A percentile compares a stretch with the other conserved stretches of the same genome.
These are phyloP conservation scores for Niebla homalea DNA, from an alignment of 495 filamentous ascomycete genomes.

Conservation along the genomic window DNA sequence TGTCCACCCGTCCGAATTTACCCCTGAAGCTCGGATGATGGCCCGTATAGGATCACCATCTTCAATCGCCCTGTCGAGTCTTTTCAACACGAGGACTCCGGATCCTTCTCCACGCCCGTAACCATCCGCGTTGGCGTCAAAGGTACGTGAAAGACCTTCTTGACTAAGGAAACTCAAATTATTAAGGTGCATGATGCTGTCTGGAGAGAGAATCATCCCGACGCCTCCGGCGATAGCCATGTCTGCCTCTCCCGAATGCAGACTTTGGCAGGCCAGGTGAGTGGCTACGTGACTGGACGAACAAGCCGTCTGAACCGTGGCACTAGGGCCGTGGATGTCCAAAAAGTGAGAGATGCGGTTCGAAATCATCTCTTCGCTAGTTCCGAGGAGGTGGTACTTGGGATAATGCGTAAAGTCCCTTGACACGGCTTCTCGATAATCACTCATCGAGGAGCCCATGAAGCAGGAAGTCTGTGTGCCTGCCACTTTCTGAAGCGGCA, in stretches of 20 bases:
- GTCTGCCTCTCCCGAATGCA: slow-evolving; percentile 30
- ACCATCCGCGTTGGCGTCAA: slow-evolving; percentile 21
- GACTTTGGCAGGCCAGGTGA: slow-evolving; percentile 18
- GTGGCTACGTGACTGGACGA: slow-evolving; percentile 24
- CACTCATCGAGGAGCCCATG: slow-evolving; percentile 10
- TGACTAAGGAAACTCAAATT: neutral
- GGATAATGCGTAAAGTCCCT: neutral
- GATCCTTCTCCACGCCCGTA: slow-evolving; percentile 26
- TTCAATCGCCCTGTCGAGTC: slow-evolving; percentile 1
- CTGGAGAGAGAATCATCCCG: too few species aligned
- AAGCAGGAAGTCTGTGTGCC: slow-evolving; percentile 19
- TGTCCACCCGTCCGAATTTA: slow-evolving; percentile 22
- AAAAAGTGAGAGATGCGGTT: slow-evolving; percentile 52
- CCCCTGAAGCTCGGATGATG: slow-evolving; percentile 14
- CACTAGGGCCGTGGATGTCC: slow-evolving; percentile 55
- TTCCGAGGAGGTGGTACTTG: slow-evolving; percentile 33
- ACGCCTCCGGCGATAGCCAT: neutral
- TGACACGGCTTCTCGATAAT: neutral
- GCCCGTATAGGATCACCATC: slow-evolving; percentile 18
- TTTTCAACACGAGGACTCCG: slow-evolving; percentile 18
- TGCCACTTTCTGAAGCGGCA: slow-evolving; percentile 19
- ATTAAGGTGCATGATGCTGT: too few species aligned
- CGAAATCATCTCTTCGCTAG: neutral
- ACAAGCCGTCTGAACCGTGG: slow-evolving; percentile 5
- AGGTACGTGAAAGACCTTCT: slow-evolving; percentile 10